Conservation (phyloP, 129 eudicot genomes). For the Chrysanthemum makinoi region DNA sequence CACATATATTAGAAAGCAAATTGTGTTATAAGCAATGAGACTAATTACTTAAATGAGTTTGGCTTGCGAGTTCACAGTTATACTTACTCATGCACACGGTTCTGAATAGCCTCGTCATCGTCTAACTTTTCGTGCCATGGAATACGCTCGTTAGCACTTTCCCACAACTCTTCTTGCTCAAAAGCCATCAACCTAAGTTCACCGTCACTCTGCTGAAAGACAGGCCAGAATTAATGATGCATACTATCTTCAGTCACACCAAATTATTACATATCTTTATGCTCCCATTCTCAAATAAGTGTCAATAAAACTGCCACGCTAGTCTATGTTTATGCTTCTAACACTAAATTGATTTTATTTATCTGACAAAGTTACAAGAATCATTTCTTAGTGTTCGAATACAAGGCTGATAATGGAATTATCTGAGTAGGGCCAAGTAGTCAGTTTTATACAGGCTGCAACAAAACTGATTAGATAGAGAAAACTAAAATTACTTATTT, state of each 20-base stretch:
- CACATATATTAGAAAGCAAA: background rate
- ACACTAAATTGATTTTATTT: background rate
- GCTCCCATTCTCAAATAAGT: background rate
- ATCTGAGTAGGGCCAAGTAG: background rate
- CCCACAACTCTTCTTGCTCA: slow-evolving; percentile 91
- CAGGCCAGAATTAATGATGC: background rate
- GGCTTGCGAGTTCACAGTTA: background rate
- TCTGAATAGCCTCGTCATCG: slow-evolving; percentile 90
- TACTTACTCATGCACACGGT: slow-evolving; percentile 93
- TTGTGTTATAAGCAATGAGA: background rate
- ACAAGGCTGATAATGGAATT: too few relatives aligned
- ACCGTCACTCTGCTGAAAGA: slow-evolving; percentile 53
- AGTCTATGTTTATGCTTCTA: background rate
- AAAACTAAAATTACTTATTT: background rate
- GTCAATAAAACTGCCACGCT: slow-evolving; percentile 5
- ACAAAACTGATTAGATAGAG: background rate
- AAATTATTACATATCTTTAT: slow-evolving; percentile 8
- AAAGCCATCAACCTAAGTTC: slow-evolving; percentile 78
- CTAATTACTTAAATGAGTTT: too few relatives aligned
- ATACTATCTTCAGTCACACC: slow-evolving; percentile 15
- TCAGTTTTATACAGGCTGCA: background rate
- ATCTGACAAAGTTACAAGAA: background rate
- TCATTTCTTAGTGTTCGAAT: background rate
- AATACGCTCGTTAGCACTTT: slow-evolving; percentile 76
- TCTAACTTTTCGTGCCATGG: slow-evolving; percentile 93